phyloP scores from a whole-genome alignment of 108 stramenopile genomes.

The Cyclotella baltica region DNA sequence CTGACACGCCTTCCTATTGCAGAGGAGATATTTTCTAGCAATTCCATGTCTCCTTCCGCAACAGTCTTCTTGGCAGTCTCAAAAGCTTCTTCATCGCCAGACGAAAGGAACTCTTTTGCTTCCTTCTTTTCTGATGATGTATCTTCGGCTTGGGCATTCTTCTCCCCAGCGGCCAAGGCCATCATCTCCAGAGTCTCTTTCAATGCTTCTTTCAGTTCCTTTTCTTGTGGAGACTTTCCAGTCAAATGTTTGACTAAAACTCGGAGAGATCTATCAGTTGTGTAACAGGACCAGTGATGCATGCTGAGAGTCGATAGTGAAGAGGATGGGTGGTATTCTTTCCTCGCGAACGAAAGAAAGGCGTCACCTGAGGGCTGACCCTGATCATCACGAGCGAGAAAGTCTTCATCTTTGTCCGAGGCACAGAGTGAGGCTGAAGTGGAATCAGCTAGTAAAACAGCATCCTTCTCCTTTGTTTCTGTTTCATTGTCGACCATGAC shows the following conservation, averaged over 20 bases:
- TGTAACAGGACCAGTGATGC: slow-evolving; percentile 79
- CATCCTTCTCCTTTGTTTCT: slow-evolving; percentile 32
- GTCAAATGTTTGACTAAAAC: slow-evolving; percentile 78
- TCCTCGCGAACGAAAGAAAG: slow-evolving; percentile 66
- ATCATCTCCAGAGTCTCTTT: slow-evolving; percentile 79
- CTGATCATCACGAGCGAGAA: slow-evolving; percentile 47
- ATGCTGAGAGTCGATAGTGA: slow-evolving; percentile 55
- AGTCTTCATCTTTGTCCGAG: slow-evolving; percentile 73
- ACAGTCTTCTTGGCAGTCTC: slow-evolving; percentile 20
- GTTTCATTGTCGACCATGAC: slow-evolving; percentile 36
- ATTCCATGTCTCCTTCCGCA: slow-evolving; percentile 25
- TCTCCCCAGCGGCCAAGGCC: slow-evolving; percentile 40
- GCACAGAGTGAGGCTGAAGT: slow-evolving; percentile 58
- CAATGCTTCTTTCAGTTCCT: slow-evolving; percentile 69
- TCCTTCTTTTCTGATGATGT: slow-evolving; percentile 32
- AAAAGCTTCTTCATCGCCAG: slow-evolving; percentile 51
- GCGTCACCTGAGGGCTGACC: slow-evolving; percentile 34
- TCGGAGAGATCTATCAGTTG: slow-evolving; percentile 76
- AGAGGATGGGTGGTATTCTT: slow-evolving; percentile 81
- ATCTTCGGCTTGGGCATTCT: slow-evolving; percentile 28
- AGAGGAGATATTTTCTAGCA: slow-evolving; percentile 52
- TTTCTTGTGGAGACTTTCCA: slow-evolving; percentile 67
- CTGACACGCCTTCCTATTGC: slow-evolving; percentile 76
- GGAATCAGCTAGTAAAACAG: slow-evolving; percentile 45
- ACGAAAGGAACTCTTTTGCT: slow-evolving; percentile 14